These are phyloP conservation scores for Musa itinerans DNA, from an alignment of 176 grass and related monocot genomes.

Conservation along the genomic window DNA sequence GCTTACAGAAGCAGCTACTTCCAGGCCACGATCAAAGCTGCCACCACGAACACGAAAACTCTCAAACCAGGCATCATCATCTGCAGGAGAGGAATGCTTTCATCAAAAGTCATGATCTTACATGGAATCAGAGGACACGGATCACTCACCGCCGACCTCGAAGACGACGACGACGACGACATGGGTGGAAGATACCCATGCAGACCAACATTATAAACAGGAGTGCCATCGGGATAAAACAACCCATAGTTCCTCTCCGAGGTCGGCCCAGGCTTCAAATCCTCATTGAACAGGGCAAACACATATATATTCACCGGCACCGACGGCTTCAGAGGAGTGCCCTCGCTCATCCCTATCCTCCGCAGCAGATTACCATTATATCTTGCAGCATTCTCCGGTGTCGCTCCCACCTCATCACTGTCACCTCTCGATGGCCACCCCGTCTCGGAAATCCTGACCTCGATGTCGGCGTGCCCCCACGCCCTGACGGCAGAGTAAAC, in stretches of 20 bases:
- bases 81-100: neutral
- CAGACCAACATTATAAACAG: conserved; percentile 71
- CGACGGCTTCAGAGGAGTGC: conserved; percentile 60
- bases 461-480: conserved; percentile 50
- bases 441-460: conserved; percentile 85
- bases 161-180: neutral
- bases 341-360: conserved; percentile 60
- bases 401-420: conserved; percentile 60
- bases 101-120: too few species aligned
- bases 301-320: conserved; percentile 64
- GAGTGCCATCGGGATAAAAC: conserved; percentile 72
- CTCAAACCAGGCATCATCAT: neutral
- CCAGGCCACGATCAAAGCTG: neutral
- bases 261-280: conserved; percentile 70
- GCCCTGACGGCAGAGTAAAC: conserved; percentile 63
- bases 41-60: neutral
- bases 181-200: conserved; percentile 59
- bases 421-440: conserved; percentile 90
- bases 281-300: conserved; percentile 86
- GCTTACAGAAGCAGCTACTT: too few species aligned
- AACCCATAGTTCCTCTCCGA: conserved; percentile 86
- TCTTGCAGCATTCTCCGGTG: conserved; percentile 55
- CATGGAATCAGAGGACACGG: neutral
- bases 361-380: conserved; percentile 72
- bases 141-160: neutral